These are phyloP conservation scores for Aspergillus tamarii DNA, from an alignment of 2,329 filamentous ascomycete species.

Conservation along the genomic window DNA sequence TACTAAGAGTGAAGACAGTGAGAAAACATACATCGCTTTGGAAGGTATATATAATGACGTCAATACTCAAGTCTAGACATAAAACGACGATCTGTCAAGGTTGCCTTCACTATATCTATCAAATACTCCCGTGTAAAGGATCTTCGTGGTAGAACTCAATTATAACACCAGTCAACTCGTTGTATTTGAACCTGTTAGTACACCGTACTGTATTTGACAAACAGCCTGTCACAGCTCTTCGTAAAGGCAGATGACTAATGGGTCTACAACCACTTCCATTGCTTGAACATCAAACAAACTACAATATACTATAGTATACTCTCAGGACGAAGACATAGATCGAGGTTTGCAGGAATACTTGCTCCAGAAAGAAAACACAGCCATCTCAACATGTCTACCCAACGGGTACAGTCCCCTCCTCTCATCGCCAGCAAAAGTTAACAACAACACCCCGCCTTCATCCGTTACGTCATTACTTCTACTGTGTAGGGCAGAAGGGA, in stretches of 20 bases:
- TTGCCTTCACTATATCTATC: neutral
- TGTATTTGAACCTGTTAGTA: neutral
- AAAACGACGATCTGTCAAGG: neutral
- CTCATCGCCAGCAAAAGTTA: neutral
- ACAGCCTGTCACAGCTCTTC: neutral
- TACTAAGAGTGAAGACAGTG: too few species aligned
- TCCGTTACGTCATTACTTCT: conserved; percentile 12
- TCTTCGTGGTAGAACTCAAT: neutral
- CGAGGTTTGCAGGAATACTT: neutral
- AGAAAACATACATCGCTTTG: too few species aligned
- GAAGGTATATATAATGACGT: neutral
- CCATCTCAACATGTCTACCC: conserved; percentile 8
- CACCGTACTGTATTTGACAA: neutral
- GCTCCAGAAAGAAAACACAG: neutral
- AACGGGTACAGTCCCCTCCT: conserved; percentile 10
- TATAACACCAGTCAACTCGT: neutral
- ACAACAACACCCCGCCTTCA: neutral
- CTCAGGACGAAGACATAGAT: neutral
- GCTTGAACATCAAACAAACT: neutral
- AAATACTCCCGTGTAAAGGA: neutral
- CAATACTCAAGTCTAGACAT: neutral
- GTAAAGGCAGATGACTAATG: conserved; percentile 13
- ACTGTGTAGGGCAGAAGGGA: neutral
- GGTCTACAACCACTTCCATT: neutral
- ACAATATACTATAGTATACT: neutral